Conservation (phyloP, 495 filamentous ascomycete species). For the Parathielavia appendiculata region DNA sequence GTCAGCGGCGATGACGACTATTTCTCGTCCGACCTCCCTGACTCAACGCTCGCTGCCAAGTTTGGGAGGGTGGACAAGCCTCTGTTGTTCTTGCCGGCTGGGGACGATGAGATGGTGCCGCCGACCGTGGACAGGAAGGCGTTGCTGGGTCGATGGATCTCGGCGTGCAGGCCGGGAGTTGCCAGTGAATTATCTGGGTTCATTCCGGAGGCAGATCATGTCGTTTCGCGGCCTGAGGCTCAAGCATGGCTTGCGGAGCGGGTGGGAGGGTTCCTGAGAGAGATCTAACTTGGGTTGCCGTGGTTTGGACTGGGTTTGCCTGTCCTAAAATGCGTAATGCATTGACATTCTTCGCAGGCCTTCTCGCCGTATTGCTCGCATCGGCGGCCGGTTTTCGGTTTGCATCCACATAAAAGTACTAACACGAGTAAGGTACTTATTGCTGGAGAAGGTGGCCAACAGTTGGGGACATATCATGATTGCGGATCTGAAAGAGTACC, state of each 20-base stretch:
- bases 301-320: no score
- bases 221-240: constrained; percentile 27
- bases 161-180: constrained; percentile 14
- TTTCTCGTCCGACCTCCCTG: constrained; percentile 67
- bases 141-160: constrained; percentile 57
- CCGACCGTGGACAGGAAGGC: constrained; percentile 55
- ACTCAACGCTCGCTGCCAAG: constrained; percentile 37
- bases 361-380: no score
- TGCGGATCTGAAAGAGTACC: no score
- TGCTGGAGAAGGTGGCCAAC: no score
- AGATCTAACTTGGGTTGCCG: no score
- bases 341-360: no score
- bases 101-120: constrained; percentile 62
- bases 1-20: constrained; percentile 67
- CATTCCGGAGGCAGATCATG: constrained; percentile 33
- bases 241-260: constrained; percentile 26
- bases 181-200: constrained; percentile 28
- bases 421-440: no score
- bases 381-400: no score
- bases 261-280: constrained; percentile 26
- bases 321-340: no score
- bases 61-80: constrained; percentile 56
- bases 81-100: constrained; percentile 59
- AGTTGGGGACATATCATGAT: no score
- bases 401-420: no score